Conservation (phyloP, 805 yeast species). For the Kodamaea fukazawae region DNA sequence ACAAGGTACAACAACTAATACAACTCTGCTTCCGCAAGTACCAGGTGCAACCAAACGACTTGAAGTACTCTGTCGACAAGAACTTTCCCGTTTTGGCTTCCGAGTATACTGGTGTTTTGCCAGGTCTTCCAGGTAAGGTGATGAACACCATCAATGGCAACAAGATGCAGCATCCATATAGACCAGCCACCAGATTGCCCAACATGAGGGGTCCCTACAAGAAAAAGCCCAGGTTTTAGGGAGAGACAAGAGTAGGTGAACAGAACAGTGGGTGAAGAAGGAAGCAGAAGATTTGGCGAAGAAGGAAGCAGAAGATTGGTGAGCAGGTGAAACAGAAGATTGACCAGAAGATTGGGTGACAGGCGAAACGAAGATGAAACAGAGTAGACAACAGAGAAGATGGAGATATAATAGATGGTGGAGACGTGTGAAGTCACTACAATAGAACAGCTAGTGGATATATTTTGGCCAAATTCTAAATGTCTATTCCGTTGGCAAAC, state of each 20-base stretch:
- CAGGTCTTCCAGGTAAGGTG: slow-evolving; percentile 44
- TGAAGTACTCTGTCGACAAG: slow-evolving; percentile 32
- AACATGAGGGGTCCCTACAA: slow-evolving; percentile 40
- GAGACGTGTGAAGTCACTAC: no score
- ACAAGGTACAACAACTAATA: slow-evolving; percentile 28
- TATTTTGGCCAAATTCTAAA: slow-evolving; percentile 16
- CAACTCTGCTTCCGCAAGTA: slow-evolving; percentile 32
- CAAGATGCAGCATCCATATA: slow-evolving; percentile 6
- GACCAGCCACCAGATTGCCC: slow-evolving; percentile 30
- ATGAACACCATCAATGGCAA: slow-evolving; percentile 6
- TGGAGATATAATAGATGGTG: no score
- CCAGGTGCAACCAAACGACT: slow-evolving; percentile 22
- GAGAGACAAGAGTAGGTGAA: background rate
- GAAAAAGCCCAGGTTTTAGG: slow-evolving; percentile 25
- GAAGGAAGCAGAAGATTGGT: no score
- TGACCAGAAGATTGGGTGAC: no score
- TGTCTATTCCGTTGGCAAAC: slow-evolving; percentile 41
- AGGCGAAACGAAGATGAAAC: no score
- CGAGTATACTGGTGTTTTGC: slow-evolving; percentile 76
- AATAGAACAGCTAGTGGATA: slow-evolving; percentile 1
- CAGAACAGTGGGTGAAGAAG: no score
- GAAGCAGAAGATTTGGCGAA: no score
- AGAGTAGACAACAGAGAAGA: no score
- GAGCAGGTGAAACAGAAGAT: no score
- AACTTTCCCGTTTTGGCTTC: slow-evolving; percentile 67